Percentiles rank a stretch among this genome's conserved stretches.
These are phyloP conservation scores for Brachypodium distachyon DNA, from an alignment of 202 grass and related monocot species.

Conservation along the genomic window DNA sequence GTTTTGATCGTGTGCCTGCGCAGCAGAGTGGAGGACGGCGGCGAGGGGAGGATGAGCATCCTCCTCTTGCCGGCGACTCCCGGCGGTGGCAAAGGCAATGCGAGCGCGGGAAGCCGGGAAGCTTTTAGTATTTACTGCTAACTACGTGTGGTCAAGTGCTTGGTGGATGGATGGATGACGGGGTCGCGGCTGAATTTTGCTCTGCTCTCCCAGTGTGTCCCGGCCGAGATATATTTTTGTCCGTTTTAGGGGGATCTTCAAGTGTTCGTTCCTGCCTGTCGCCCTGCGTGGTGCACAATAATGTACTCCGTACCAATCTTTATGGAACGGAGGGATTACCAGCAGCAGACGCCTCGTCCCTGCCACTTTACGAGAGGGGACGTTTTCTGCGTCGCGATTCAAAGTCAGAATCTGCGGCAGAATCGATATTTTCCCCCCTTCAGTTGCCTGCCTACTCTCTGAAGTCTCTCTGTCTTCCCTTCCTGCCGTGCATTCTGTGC, in stretches of 20 bases:
- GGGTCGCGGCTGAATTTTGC: neutral
- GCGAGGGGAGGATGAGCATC: neutral
- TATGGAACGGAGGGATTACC: too few species aligned
- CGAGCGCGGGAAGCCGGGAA: slow-evolving; percentile 11
- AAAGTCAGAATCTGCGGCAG: neutral
- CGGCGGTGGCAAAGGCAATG: neutral
- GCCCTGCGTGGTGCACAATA: neutral
- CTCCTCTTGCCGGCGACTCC: too few species aligned
- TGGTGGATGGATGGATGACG: neutral
- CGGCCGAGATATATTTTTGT: neutral
- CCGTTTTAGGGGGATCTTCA: neutral
- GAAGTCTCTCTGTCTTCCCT: too few species aligned
- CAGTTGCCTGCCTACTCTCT: too few species aligned
- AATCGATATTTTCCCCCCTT: neutral
- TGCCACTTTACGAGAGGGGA: neutral
- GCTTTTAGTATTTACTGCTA: neutral
- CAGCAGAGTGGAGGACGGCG: slow-evolving; percentile 1
- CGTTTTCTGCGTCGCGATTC: neutral
- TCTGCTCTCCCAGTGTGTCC: neutral
- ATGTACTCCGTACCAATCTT: too few species aligned
- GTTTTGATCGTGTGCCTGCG: slow-evolving; percentile 3
- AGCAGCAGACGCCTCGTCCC: neutral
- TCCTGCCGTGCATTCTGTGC: neutral
- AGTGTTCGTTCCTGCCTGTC: neutral
- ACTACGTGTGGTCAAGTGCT: neutral